Percentiles rank a stretch among this genome's conserved stretches.
Evolutionary conservation across 2,329 filamentous ascomycete genomes (phyloP).

Genomic region (Colletotrichum ledebouriae): DNA sequence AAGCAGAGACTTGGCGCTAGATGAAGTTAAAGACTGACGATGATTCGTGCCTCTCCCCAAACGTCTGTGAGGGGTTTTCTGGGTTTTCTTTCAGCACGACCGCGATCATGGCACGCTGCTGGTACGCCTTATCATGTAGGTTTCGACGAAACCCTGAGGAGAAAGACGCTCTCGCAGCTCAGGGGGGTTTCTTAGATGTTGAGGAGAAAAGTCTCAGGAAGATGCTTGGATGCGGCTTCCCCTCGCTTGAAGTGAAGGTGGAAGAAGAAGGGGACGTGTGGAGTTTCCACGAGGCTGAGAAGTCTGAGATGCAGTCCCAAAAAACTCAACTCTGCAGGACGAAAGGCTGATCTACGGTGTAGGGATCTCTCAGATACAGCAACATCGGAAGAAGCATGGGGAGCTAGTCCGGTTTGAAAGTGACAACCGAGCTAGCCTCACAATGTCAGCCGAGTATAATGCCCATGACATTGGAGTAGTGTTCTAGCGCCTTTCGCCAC

Average conservation of each 20-base stretch:
- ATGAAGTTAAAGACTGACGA: constrained; percentile 35
- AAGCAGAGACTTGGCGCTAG: constrained; percentile 33
- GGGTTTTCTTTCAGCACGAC: constrained; percentile 18
- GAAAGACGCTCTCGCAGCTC: constrained; percentile 6
- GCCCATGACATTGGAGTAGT: constrained; percentile 28
- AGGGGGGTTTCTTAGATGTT: constrained; percentile 27
- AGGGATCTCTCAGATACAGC: constrained; percentile 29
- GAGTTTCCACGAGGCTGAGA: constrained; percentile 38
- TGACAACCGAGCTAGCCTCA: constrained; percentile 37
- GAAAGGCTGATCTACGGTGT: constrained; percentile 31
- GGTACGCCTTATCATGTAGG: constrained; percentile 6
- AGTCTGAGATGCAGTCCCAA: constrained; percentile 40
- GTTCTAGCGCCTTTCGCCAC: no score
- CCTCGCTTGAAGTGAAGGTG: constrained; percentile 6
- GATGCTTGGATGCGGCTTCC: constrained; percentile 27
- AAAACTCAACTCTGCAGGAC: constrained; percentile 40
- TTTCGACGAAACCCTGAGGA: constrained; percentile 36
- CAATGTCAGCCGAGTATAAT: constrained; percentile 8
- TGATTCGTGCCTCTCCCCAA: constrained; percentile 10
- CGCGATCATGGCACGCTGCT: background rate
- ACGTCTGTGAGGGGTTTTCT: constrained; percentile 34
- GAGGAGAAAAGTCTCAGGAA: constrained; percentile 25
- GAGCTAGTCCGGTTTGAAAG: constrained; percentile 41
- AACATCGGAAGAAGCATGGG: constrained; percentile 40
- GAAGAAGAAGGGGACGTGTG: background rate